Conservation (phyloP, 2,329 filamentous ascomycete species). For the Akanthomyces muscarius region DNA sequence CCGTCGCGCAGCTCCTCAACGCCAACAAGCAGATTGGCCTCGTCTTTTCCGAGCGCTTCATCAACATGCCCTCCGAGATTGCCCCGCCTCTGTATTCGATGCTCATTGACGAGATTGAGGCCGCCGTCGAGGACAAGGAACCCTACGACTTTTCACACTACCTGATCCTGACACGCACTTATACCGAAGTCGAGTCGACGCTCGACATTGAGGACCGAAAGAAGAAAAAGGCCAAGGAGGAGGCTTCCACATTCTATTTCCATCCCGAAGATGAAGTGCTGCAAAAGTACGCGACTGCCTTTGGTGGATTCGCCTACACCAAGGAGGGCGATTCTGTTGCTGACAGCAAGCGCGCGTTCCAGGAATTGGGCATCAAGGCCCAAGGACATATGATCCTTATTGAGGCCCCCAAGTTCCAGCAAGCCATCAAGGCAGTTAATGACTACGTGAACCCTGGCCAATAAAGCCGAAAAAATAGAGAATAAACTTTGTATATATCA, state of each 20-base stretch:
- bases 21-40: slow-evolving; percentile 66
- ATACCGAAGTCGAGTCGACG: slow-evolving; percentile 78
- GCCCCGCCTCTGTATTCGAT: slow-evolving; percentile 92
- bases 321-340: slow-evolving; percentile 77
- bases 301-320: slow-evolving; percentile 71
- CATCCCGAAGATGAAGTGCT: slow-evolving; percentile 93
- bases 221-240: slow-evolving; percentile 62
- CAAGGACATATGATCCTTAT: slow-evolving; percentile 83
- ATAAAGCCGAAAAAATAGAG: slow-evolving; percentile 24
- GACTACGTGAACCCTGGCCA: slow-evolving; percentile 63
- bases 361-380: slow-evolving; percentile 84
- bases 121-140: slow-evolving; percentile 83
- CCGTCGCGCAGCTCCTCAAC: slow-evolving; percentile 54
- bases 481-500: slow-evolving; percentile 13
- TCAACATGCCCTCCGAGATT: slow-evolving; percentile 95
- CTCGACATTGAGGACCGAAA: slow-evolving; percentile 61
- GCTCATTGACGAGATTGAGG: slow-evolving; percentile 86
- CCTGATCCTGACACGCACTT: slow-evolving; percentile 86
- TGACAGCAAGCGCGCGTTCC: slow-evolving; percentile 91
- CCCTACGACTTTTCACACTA: slow-evolving; percentile 94
- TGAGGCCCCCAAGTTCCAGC: slow-evolving; percentile 71
- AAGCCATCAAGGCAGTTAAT: slow-evolving; percentile 69
- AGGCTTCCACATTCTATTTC: slow-evolving; percentile 75
- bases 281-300: slow-evolving; percentile 67
- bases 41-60: slow-evolving; percentile 84